phyloP scores from a whole-genome alignment of 2,329 filamentous ascomycete genomes.

The Xylariaceae sp. region DNA sequence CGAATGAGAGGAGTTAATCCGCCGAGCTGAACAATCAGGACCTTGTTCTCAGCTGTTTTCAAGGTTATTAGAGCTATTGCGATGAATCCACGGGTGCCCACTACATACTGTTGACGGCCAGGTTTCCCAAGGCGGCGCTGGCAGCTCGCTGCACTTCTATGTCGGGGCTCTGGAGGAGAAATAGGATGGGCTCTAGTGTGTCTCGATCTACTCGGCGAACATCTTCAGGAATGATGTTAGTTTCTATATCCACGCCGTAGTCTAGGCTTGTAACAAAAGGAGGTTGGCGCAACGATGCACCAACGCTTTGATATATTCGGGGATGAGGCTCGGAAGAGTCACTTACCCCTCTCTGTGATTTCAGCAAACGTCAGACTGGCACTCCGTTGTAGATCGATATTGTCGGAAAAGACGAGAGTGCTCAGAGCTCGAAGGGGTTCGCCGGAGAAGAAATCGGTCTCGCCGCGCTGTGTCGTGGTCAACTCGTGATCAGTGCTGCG shows the following conservation, averaged over 20 bases:
- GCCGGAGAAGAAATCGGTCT: constrained; percentile 97
- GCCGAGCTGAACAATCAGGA: constrained; percentile 88
- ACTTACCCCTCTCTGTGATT: constrained; percentile 90
- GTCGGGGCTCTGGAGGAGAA: constrained; percentile 88
- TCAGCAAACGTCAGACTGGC: constrained; percentile 98
- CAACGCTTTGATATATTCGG: constrained; percentile 89
- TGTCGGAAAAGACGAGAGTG: constrained; percentile 96
- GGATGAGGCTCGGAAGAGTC: constrained; percentile 4
- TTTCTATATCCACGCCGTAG: too few species aligned
- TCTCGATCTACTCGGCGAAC: constrained; percentile 92
- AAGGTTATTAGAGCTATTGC: neutral
- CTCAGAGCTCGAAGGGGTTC: constrained; percentile 90
- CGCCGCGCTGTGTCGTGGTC: constrained; percentile 64
- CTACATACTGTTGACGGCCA: constrained; percentile 91
- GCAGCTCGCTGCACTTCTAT: constrained; percentile 96
- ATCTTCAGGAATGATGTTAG: constrained; percentile 58
- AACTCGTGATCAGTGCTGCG: constrained; percentile 20
- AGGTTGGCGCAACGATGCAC: too few species aligned
- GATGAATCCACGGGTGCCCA: too few species aligned
- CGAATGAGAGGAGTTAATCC: constrained; percentile 88
- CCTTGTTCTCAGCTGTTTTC: constrained; percentile 85
- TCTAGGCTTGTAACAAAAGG: too few species aligned
- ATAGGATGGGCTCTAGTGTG: constrained; percentile 92
- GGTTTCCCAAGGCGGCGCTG: constrained; percentile 90
- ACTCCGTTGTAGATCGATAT: constrained; percentile 95